phyloP scores from a whole-genome alignment of 768 basidiomycete species.

The Chalciporus sphaerocephalus region DNA sequence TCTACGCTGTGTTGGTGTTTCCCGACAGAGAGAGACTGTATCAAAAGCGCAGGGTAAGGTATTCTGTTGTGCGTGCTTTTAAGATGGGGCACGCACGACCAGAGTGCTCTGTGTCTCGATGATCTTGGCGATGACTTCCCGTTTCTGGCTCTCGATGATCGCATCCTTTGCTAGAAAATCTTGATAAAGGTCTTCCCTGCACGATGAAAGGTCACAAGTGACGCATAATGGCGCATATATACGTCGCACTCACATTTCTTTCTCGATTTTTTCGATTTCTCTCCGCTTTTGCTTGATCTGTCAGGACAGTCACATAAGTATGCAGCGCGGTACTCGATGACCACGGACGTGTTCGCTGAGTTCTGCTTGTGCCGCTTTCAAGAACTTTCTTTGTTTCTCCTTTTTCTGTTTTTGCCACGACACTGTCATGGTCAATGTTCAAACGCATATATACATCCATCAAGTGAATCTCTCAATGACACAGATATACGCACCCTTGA shows the following conservation, averaged over 20 bases:
- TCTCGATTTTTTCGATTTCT: constrained; percentile 17
- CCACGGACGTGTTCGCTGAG: constrained; percentile 24
- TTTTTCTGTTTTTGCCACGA: constrained; percentile 32
- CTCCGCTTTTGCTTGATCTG: constrained; percentile 22
- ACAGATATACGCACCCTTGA: constrained; percentile 23
- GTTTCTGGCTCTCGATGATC: constrained; percentile 25
- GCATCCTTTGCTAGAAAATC: constrained; percentile 24
- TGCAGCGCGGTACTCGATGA: too few species aligned
- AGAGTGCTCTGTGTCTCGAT: constrained; percentile 21
- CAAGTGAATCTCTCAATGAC: not conserved
- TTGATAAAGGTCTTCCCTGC: constrained; percentile 25
- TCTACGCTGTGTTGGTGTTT: constrained; percentile 26
- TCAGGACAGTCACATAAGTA: not conserved
- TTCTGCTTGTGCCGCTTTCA: constrained; percentile 21
- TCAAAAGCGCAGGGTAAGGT: not conserved
- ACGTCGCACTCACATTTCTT: constrained; percentile 23
- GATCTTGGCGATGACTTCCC: constrained; percentile 25
- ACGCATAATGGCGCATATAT: constrained; percentile 6
- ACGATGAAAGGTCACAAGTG: not conserved
- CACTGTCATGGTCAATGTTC: constrained; percentile 19
- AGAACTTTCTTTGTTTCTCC: constrained; percentile 22
- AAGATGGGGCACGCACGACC: constrained; percentile 16
- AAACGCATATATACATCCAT: not conserved
- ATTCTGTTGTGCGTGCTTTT: not conserved
- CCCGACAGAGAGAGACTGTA: constrained; percentile 25